Evolutionary conservation across 176 grass and related monocot species (phyloP).

Genomic region (Dendrocalamus sinicus): DNA sequence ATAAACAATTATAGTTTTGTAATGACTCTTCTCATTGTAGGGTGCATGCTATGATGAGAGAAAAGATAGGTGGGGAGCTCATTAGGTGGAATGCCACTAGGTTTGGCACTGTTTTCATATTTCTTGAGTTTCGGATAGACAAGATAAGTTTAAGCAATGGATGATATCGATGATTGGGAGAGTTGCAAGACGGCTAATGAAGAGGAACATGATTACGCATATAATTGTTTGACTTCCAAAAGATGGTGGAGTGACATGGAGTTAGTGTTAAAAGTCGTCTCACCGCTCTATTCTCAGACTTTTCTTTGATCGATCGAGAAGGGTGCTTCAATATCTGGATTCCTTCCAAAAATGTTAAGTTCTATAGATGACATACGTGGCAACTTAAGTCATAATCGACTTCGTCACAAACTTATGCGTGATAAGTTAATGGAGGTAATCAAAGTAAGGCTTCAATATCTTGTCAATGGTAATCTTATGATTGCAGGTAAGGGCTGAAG

Average conservation of each 20-base stretch:
- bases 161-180: background rate
- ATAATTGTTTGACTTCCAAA: background rate
- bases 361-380: background rate
- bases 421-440: background rate
- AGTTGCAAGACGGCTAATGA: background rate
- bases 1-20: too few species aligned
- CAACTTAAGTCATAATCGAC: background rate
- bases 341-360: background rate
- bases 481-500: background rate
- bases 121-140: background rate
- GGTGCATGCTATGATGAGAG: background rate
- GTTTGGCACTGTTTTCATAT: constrained; percentile 1
- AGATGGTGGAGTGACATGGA: background rate
- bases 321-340: background rate
- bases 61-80: background rate
- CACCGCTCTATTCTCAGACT: background rate
- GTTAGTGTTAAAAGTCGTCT: background rate
- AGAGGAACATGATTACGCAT: background rate
- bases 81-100: constrained; percentile 1
- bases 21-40: too few species aligned
- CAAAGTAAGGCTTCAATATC: background rate
- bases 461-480: background rate
- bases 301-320: too few species aligned
- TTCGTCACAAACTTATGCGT: too few species aligned
- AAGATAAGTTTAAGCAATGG: background rate